Percentiles rank a stretch among this genome's conserved stretches.
phyloP scores from a whole-genome alignment of 2,329 filamentous ascomycete genomes.

The Paraphoma chrysanthemicola region DNA sequence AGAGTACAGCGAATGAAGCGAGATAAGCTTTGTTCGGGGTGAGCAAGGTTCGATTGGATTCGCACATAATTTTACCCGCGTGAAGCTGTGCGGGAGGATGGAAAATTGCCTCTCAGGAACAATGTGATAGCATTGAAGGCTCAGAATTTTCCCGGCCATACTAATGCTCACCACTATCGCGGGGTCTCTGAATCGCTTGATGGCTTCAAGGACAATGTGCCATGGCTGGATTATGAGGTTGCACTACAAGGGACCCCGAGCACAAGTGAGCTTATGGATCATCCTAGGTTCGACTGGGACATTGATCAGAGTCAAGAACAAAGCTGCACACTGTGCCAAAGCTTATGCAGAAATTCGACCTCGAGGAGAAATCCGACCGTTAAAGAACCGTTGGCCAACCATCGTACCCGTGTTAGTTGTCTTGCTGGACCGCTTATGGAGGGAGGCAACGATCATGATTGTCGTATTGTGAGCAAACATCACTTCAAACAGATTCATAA shows the following conservation, averaged over 20 bases:
- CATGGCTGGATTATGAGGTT: neutral
- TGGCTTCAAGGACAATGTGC: neutral
- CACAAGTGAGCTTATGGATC: neutral
- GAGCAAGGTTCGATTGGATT: neutral
- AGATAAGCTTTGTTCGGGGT: neutral
- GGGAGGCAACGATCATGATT: neutral
- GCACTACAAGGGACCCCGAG: neutral
- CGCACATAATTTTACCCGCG: neutral
- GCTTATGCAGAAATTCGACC: neutral
- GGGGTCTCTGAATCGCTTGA: too few relatives aligned
- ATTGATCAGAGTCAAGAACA: neutral
- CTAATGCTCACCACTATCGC: too few relatives aligned
- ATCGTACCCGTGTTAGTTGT: neutral
- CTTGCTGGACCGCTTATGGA: neutral
- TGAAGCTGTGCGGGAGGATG: neutral
- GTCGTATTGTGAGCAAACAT: neutral
- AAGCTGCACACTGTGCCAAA: neutral
- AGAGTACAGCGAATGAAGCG: neutral
- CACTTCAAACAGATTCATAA: neutral
- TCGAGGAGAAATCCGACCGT: too few relatives aligned
- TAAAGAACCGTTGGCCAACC: neutral
- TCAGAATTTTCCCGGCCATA: neutral
- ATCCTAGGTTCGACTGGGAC: neutral
- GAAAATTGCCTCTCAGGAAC: neutral
- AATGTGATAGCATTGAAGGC: neutral